phyloP scores from a whole-genome alignment of 2,329 filamentous ascomycete genomes.

The Botryotinia convoluta region DNA sequence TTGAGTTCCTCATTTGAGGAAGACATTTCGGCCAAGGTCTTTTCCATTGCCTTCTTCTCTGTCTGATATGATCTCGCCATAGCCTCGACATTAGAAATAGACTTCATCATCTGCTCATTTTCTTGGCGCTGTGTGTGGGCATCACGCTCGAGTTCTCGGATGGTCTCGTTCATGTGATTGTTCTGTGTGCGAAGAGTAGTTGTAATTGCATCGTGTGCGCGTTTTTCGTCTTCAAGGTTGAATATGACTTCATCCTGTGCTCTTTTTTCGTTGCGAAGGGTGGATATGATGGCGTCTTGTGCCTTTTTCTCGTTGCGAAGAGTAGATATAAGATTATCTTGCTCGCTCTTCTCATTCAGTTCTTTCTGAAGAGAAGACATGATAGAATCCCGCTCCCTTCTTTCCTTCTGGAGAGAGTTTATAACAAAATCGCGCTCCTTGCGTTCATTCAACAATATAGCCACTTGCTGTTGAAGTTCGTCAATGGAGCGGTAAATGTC shows the following conservation, averaged over 20 bases:
- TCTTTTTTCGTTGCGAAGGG: background rate
- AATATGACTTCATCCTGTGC: background rate
- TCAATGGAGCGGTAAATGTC: constrained; percentile 13
- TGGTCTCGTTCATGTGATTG: background rate
- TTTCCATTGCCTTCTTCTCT: constrained; percentile 2
- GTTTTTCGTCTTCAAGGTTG: background rate
- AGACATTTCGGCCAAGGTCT: background rate
- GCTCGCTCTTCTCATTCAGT: background rate
- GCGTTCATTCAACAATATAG: constrained; percentile 10
- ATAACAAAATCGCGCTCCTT: constrained; percentile 8
- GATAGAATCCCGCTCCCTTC: background rate
- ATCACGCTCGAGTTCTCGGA: background rate
- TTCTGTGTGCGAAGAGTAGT: background rate
- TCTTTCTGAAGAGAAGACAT: constrained; percentile 5
- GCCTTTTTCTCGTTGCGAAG: background rate
- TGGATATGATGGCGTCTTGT: background rate
- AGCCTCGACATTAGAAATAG: background rate
- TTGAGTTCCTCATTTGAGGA: constrained; percentile 5
- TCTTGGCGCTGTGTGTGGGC: background rate
- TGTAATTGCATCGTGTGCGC: background rate
- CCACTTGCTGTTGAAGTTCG: constrained; percentile 14
- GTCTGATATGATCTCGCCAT: background rate
- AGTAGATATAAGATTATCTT: background rate
- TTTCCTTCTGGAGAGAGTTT: background rate
- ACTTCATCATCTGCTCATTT: background rate